phyloP scores from a whole-genome alignment of 805 yeast species.

The Saccharomycopsis malanga region DNA sequence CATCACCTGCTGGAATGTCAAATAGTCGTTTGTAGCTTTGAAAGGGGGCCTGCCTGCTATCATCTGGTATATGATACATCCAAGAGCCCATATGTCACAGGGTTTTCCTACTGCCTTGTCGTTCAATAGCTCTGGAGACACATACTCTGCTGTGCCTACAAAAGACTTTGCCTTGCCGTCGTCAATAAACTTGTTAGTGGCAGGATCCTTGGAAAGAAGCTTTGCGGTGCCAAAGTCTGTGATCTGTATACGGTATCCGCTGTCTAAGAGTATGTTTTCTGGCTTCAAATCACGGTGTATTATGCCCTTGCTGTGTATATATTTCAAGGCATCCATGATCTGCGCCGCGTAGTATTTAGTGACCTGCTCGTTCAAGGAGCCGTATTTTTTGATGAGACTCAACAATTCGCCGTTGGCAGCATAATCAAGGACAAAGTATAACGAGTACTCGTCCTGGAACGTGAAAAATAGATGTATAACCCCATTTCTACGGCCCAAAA shows the following conservation, averaged over 20 bases:
- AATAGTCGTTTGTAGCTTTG: slow-evolving; percentile 74
- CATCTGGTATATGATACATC: slow-evolving; percentile 94
- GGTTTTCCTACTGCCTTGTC: slow-evolving; percentile 83
- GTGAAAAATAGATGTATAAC: slow-evolving; percentile 67
- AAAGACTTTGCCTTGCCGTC: slow-evolving; percentile 71
- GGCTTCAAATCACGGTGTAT: slow-evolving; percentile 81
- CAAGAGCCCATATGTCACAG: slow-evolving; percentile 97
- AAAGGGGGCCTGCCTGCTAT: slow-evolving; percentile 87
- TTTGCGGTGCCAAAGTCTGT: slow-evolving; percentile 87
- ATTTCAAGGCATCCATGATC: slow-evolving; percentile 62
- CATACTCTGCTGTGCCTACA: slow-evolving; percentile 83
- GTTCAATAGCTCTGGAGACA: slow-evolving; percentile 72
- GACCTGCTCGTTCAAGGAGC: slow-evolving; percentile 65
- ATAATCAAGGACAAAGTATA: slow-evolving; percentile 70
- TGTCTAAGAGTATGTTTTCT: slow-evolving; percentile 66
- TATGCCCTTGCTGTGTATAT: slow-evolving; percentile 68
- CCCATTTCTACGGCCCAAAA: slow-evolving; percentile 55
- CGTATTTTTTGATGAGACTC: slow-evolving; percentile 56
- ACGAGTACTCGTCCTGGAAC: slow-evolving; percentile 66
- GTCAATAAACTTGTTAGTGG: slow-evolving; percentile 45
- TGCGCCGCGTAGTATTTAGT: slow-evolving; percentile 66
- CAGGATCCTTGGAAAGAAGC: slow-evolving; percentile 39
- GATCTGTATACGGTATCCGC: slow-evolving; percentile 52
- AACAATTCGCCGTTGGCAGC: slow-evolving; percentile 76
- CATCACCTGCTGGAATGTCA: slow-evolving; percentile 75